These are phyloP conservation scores for Camillea tinctor DNA, from an alignment of 2,329 filamentous ascomycete genomes.

Conservation along the genomic window DNA sequence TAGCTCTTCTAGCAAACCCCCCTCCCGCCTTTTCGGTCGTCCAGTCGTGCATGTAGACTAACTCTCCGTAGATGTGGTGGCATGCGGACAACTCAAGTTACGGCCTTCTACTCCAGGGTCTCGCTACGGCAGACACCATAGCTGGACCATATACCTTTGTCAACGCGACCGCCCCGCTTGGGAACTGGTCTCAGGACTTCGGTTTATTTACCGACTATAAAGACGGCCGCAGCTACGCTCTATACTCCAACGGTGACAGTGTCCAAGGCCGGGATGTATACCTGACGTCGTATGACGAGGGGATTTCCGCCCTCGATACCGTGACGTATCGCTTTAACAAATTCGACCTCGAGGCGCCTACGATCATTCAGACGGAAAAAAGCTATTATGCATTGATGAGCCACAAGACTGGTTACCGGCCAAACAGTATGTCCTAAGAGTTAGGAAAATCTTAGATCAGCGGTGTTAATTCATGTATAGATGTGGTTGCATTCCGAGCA, in stretches of 20 bases:
- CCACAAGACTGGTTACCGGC: constrained; percentile 63
- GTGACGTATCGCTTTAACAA: constrained; percentile 57
- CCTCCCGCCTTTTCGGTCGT: no score
- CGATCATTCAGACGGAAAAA: constrained; percentile 58
- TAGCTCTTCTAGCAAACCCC: background rate
- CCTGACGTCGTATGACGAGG: constrained; percentile 51
- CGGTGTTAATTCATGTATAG: constrained; percentile 11
- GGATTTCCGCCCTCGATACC: constrained; percentile 49
- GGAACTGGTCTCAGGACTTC: constrained; percentile 64
- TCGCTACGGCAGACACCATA: constrained; percentile 52
- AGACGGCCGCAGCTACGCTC: constrained; percentile 52
- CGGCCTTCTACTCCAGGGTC: constrained; percentile 54
- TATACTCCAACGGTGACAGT: constrained; percentile 60
- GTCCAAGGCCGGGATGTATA: constrained; percentile 57
- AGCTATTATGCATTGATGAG: constrained; percentile 62
- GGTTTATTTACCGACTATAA: constrained; percentile 61
- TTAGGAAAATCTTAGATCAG: background rate
- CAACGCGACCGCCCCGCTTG: constrained; percentile 52
- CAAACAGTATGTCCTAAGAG: constrained; percentile 42
- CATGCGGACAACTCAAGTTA: constrained; percentile 60
- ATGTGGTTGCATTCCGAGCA: constrained; percentile 56
- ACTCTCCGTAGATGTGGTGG: constrained; percentile 50
- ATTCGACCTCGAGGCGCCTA: constrained; percentile 59
- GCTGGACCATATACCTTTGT: constrained; percentile 55
- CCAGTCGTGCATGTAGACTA: background rate